Evolutionary conservation across 225 moss, liverwort and hornwort species (phyloP), one percentile per base, ranked within the genome.

Genomic region (Neckera pumila): DNA sequence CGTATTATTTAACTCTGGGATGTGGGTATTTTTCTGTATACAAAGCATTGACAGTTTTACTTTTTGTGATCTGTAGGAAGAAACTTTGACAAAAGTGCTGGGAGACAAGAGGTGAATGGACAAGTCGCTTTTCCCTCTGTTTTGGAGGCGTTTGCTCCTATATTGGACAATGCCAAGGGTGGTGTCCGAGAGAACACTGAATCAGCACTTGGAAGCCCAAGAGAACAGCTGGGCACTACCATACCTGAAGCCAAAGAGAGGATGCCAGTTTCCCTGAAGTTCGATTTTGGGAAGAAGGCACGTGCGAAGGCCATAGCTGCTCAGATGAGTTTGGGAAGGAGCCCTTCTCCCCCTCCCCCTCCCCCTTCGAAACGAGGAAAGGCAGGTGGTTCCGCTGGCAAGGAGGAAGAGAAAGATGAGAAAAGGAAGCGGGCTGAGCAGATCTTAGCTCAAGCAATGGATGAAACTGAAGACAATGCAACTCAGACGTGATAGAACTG

Each of bases 361-460:
- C 92, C 91, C n/a, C 93, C 91, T 84, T 89, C 86, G 64, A 94
- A 92, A 85, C 94, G 94, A 81, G 95, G 94, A 84, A 92, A 89
- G 69, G 94, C 91, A 70, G 92, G 88, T 60, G 91, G 91, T 47
- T 65, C 89, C 60, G 91, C 88, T 31, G 94, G 86, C 28, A 99
- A 96, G 91, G 99, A 99, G 77, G 99, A 99, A 84, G 97, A 99
- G 84, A 96, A 96, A 85, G 97, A 97, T 75, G 99, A 97, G 89
- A 96, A 95, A 91, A 93, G 94, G 90, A 97, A 90, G 88, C 92
- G 97, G 67, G 99, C 96, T 15, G 99, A 99, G 91, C 97, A 97
- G 91, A 97, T 99, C 82, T 88, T 99, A 82, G 91, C 97, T 86
- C 99, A 96, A 88, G 95, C 96, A 28, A 95, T 95, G 91, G 96